Conservation (phyloP, 805 yeast species). For the Metschnikowia arizonensis region DNA sequence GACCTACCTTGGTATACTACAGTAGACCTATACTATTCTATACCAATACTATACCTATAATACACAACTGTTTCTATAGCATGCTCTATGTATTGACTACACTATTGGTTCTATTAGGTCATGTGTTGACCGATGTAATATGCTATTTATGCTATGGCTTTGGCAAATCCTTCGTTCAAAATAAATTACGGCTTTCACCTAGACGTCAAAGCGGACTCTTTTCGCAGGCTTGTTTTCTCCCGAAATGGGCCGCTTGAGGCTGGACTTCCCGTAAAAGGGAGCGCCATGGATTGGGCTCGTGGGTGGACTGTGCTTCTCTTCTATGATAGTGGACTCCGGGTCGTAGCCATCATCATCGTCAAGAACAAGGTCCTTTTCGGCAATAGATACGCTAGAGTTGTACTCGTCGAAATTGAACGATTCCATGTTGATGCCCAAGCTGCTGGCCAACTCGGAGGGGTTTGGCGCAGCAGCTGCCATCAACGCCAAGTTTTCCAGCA, state of each 20-base stretch:
- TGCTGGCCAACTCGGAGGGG: slow-evolving; percentile 16
- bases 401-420: slow-evolving; percentile 19
- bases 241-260: slow-evolving; percentile 22
- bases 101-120: too few relatives aligned
- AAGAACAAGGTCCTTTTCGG: slow-evolving; percentile 23
- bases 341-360: slow-evolving; percentile 23
- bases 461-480: neutral
- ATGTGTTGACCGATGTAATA: neutral
- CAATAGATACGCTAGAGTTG: slow-evolving; percentile 13
- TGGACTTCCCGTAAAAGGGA: slow-evolving; percentile 16
- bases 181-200: too few relatives aligned
- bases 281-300: slow-evolving; percentile 8
- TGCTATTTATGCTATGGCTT: neutral
- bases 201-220: slow-evolving; percentile 31
- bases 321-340: slow-evolving; percentile 18
- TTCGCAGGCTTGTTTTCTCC: slow-evolving; percentile 21
- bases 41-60: too few relatives aligned
- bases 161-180: neutral
- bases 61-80: too few relatives aligned
- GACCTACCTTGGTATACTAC: too few relatives aligned
- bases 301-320: slow-evolving; percentile 12
- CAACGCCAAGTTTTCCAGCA: neutral
- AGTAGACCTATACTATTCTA: too few relatives aligned
- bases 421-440: slow-evolving; percentile 24
- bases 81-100: too few relatives aligned